A percentile compares a stretch with the other conserved stretches of the same genome.
phyloP scores from a whole-genome alignment of 176 grass and related monocot genomes.

The Tuctoria greenei region DNA sequence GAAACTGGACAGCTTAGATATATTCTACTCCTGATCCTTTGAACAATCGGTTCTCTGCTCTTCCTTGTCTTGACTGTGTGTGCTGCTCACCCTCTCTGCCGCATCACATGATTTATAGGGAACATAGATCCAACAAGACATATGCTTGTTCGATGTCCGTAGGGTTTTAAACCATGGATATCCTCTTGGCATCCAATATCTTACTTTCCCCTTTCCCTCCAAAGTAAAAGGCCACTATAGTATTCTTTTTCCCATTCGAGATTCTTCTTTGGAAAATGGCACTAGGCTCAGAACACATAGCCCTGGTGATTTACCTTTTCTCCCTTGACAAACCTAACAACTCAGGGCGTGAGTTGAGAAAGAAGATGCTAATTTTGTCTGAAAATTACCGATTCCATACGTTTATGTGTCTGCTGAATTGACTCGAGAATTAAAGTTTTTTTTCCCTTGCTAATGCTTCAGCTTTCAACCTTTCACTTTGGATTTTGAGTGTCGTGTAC shows the following conservation, averaged over 20 bases:
- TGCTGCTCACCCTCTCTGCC: slow-evolving; percentile 22
- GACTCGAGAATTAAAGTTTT: slow-evolving; percentile 14
- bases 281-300: slow-evolving; percentile 1
- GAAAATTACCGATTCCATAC: too few relatives aligned
- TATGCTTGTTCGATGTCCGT: slow-evolving; percentile 31
- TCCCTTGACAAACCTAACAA: neutral
- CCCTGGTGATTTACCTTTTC: neutral
- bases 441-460: slow-evolving; percentile 1
- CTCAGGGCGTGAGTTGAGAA: too few relatives aligned
- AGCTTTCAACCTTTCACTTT: slow-evolving; percentile 49
- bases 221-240: slow-evolving; percentile 34
- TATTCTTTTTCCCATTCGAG: slow-evolving; percentile 53
- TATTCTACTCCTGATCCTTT: neutral
- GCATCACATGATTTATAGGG: slow-evolving; percentile 53
- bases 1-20: slow-evolving; percentile 45
- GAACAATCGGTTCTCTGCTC: neutral
- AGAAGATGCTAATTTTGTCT: too few relatives aligned
- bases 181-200: slow-evolving; percentile 52
- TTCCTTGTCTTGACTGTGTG: neutral
- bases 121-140: slow-evolving; percentile 24
- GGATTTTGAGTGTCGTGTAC: slow-evolving; percentile 75
- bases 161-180: slow-evolving; percentile 70
- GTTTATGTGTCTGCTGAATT: neutral
- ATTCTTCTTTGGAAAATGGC: slow-evolving; percentile 33
- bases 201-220: slow-evolving; percentile 38